These are phyloP conservation scores for Talaromyces sp. DNA, from an alignment of 2,329 filamentous ascomycete species.

Conservation along the genomic window DNA sequence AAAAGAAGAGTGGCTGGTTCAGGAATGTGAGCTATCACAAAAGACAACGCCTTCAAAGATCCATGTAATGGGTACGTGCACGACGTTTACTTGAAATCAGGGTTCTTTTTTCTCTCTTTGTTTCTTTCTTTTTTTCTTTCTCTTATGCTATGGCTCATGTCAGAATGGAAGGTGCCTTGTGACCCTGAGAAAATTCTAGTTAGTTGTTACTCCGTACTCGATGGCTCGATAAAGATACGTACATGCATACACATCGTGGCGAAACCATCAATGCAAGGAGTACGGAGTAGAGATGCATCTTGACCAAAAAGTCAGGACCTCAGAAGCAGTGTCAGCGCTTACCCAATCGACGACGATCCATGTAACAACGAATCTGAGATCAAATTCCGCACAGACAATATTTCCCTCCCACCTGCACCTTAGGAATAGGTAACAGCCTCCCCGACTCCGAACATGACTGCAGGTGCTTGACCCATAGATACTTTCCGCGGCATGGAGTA, in stretches of 20 bases:
- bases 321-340: neutral
- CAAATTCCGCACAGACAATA: neutral
- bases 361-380: neutral
- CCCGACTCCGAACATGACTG: neutral
- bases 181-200: neutral
- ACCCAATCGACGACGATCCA: neutral
- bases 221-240: neutral
- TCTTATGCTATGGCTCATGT: neutral
- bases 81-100: neutral
- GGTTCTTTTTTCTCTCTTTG: neutral
- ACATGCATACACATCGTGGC: neutral
- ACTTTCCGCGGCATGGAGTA: neutral
- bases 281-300: neutral
- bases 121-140: neutral
- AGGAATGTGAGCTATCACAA: slow-evolving; percentile 3
- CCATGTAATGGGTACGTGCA: neutral
- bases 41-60: neutral
- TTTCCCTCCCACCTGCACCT: neutral
- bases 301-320: neutral
- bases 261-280: neutral
- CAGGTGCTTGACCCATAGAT: no score
- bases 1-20: neutral
- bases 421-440: neutral
- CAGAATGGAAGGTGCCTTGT: neutral
- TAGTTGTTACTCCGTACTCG: neutral